Percentiles rank a stretch among this genome's conserved stretches.
Conservation (phyloP, 129 eudicot species). For the Artemisia tridentata region DNA sequence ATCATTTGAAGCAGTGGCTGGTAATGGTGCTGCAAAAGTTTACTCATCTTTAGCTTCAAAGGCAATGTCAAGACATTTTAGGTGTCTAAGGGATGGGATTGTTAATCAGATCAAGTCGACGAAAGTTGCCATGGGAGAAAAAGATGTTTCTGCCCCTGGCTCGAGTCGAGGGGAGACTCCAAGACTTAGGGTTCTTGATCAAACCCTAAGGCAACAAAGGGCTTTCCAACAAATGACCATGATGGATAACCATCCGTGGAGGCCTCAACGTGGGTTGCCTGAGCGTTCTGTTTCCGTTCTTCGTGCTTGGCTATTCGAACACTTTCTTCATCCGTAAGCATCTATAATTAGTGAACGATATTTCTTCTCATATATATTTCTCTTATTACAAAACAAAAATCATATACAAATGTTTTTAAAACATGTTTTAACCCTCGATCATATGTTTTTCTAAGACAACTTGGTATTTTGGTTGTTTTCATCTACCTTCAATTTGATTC, state of each 20-base stretch:
- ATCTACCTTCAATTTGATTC: conserved; percentile 45
- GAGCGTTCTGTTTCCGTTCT: conserved; percentile 96
- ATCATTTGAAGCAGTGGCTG: conserved; percentile 87
- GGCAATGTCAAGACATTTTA: conserved; percentile 98
- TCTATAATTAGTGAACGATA: not conserved
- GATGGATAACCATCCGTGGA: conserved; percentile 98
- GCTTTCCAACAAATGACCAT: conserved; percentile 92
- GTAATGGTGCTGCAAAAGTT: conserved; percentile 71
- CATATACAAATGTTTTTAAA: not conserved
- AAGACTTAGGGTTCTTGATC: conserved; percentile 81
- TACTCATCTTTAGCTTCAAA: conserved; percentile 88
- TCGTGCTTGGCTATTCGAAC: conserved; percentile 99
- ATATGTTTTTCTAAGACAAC: conserved; percentile 33
- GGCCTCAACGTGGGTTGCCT: conserved; percentile 96
- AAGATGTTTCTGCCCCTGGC: conserved; percentile 67
- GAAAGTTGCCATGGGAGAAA: conserved; percentile 79
- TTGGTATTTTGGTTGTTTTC: conserved; percentile 44
- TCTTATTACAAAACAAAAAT: not conserved
- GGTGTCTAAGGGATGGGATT: conserved; percentile 84
- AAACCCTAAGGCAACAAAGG: conserved; percentile 81
- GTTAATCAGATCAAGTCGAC: conserved; percentile 67
- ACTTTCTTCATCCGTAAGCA: conserved; percentile 93
- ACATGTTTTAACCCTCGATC: conserved; percentile 29
- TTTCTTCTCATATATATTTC: not conserved
- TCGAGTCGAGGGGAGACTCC: conserved; percentile 90